Base-by-base conservation (phyloP, 352 stramenopile species). In the Pythium monospermum region DNA sequence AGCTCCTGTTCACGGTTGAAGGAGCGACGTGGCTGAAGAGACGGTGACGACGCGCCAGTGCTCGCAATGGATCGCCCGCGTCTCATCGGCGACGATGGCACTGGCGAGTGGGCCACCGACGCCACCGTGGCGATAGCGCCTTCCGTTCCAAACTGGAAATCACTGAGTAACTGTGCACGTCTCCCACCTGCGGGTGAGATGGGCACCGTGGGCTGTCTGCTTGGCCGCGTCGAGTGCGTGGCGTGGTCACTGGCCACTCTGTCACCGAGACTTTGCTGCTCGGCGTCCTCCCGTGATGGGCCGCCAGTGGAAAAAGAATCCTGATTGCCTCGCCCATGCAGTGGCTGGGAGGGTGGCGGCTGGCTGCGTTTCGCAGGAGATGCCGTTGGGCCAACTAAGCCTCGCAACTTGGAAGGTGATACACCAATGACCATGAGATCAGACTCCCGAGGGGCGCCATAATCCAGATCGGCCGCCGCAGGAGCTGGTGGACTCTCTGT, bases 361-460 rank as follows among this genome's bases (percentile, higher is more conserved):
- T 65, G 57, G 36, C 38, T 61, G 39, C 49, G 55, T 36, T 71
- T 74, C 30, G 61, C 42, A 11, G 56, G 53, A 10, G 67, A 63
- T 5, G 39, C 10, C 15, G 45, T 61, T 1, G 58, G 58, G 3
- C 51, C 58, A 19, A 22, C 8, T 4, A 21, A 7, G 1, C 22
- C 8, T 2, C 40, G 67, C 6, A 67, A 36, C 51, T 74, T 79
- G 49, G 55, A 48, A 10, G 70, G 64, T 6, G 67, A 80, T 12
- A 68, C 57, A 3, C 70, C 64, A 1, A 80, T 57, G 7, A 80
- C 40, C 26, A 73, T 60, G 41, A 77, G 58, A 47, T 72, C 67
- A 18, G 66, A 53, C 25, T 63, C 53, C 21, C 40, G 59, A 4
- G 59, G 49, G 4, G 50, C 45, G 3, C 26, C 33, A 13, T 27